phyloP scores from a whole-genome alignment of 352 stramenopile species.

The Pythium dissotocum region DNA sequence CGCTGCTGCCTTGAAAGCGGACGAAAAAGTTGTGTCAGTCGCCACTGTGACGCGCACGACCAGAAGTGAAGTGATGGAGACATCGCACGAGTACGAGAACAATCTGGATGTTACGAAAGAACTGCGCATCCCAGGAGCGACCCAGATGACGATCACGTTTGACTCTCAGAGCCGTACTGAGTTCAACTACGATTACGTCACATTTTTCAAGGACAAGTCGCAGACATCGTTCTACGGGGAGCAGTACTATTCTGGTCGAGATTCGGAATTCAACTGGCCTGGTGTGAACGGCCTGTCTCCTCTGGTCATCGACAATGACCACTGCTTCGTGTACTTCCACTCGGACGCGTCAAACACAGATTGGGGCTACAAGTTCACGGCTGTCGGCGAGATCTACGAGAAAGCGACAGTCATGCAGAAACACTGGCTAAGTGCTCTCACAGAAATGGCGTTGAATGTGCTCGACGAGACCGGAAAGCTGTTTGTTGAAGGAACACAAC shows the following conservation, averaged over 20 bases:
- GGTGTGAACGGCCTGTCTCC: conserved; percentile 61
- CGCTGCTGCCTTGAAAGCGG: conserved; percentile 31
- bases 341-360: conserved; percentile 85
- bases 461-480: conserved; percentile 55
- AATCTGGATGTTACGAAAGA: conserved; percentile 72
- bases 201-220: conserved; percentile 76
- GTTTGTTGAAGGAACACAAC: conserved; percentile 47
- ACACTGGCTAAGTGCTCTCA: conserved; percentile 66
- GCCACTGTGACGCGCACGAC: conserved; percentile 47
- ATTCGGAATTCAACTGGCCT: conserved; percentile 78
- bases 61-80: conserved; percentile 71
- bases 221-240: conserved; percentile 64
- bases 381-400: conserved; percentile 61
- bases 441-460: conserved; percentile 45
- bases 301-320: conserved; percentile 75
- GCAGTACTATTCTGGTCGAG: conserved; percentile 76
- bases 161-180: conserved; percentile 80
- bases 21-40: conserved; percentile 31
- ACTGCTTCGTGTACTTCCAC: conserved; percentile 84
- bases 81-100: conserved; percentile 80
- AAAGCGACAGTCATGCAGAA: conserved; percentile 51
- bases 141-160: conserved; percentile 78
- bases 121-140: conserved; percentile 74
- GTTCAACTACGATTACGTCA: conserved; percentile 89
- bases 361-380: conserved; percentile 82